phyloP scores from a whole-genome alignment of 2,329 filamentous ascomycete species.

The Ophiognomonia clavigignenti-juglandacearum region DNA sequence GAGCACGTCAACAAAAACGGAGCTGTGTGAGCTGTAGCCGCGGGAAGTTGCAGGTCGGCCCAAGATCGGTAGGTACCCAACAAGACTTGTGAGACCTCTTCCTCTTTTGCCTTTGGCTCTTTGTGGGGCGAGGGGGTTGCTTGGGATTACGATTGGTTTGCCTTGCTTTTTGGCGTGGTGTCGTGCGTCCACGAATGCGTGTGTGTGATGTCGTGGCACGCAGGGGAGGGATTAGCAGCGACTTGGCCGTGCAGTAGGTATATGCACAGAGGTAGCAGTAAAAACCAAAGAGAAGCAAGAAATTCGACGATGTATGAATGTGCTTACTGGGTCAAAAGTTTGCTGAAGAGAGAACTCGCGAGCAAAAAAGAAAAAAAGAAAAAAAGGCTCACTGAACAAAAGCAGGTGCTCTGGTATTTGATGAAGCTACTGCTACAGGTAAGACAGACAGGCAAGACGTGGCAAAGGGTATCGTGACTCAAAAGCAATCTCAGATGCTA shows the following conservation, averaged over 20 bases:
- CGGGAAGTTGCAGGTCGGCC: constrained; percentile 18
- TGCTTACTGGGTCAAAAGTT: constrained; percentile 5
- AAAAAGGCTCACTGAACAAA: too few relatives aligned
- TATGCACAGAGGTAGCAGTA: neutral
- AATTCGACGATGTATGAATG: constrained; percentile 9
- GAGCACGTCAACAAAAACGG: constrained; percentile 2
- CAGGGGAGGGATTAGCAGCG: constrained; percentile 11
- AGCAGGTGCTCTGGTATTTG: neutral
- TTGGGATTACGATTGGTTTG: constrained; percentile 9
- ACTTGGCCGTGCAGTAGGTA: constrained; percentile 14
- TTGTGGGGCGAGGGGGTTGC: constrained; percentile 10
- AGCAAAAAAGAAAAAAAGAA: too few relatives aligned
- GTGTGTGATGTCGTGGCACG: constrained; percentile 16
- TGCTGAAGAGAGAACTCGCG: constrained; percentile 2
- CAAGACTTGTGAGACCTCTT: constrained; percentile 6
- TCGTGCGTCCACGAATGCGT: constrained; percentile 13
- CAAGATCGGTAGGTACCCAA: constrained; percentile 14
- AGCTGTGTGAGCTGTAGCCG: constrained; percentile 14
- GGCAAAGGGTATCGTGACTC: constrained; percentile 2
- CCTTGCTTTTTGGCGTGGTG: constrained; percentile 8
- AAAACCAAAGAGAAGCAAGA: constrained; percentile 5
- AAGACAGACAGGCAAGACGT: neutral
- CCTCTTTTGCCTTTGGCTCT: too few relatives aligned
- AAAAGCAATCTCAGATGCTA: constrained; percentile 5
- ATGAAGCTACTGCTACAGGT: neutral